Conservation (phyloP, 257 asterid genomes). For the Ligustrum vulgare region DNA sequence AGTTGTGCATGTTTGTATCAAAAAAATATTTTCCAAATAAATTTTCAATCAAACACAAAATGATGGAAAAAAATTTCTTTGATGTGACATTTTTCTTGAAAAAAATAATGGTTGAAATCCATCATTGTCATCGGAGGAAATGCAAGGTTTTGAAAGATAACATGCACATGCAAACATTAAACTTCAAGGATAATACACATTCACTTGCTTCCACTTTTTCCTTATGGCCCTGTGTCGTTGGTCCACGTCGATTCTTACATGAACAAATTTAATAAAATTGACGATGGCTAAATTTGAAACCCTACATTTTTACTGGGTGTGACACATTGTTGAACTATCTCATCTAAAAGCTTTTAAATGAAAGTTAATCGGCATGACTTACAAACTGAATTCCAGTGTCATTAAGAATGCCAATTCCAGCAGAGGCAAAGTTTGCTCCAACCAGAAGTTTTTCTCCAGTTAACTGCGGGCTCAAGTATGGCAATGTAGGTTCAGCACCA, state of each 20-base stretch:
- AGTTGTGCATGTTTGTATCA: too few relatives aligned
- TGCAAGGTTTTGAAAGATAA: neutral
- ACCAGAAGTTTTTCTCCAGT: slow-evolving; percentile 40
- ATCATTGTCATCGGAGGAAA: neutral
- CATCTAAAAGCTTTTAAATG: neutral
- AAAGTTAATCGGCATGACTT: neutral
- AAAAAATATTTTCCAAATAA: too few relatives aligned
- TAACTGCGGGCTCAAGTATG: slow-evolving; percentile 39
- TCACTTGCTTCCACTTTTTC: neutral
- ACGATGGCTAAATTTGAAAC: neutral
- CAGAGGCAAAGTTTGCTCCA: slow-evolving; percentile 60
- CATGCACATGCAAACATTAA: neutral
- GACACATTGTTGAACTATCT: neutral
- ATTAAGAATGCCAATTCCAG: slow-evolving; percentile 51
- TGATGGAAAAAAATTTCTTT: too few relatives aligned
- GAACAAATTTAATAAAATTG: neutral
- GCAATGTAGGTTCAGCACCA: slow-evolving; percentile 43
- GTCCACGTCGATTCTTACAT: neutral
- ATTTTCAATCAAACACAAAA: too few relatives aligned
- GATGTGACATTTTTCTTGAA: too few relatives aligned
- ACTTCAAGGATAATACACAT: neutral
- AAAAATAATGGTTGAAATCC: neutral
- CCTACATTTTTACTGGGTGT: neutral
- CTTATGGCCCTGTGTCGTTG: too few relatives aligned
- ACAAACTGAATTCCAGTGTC: slow-evolving; percentile 58